Conservation (phyloP, 768 basidiomycete genomes). For the Termitomyces sp. region DNA sequence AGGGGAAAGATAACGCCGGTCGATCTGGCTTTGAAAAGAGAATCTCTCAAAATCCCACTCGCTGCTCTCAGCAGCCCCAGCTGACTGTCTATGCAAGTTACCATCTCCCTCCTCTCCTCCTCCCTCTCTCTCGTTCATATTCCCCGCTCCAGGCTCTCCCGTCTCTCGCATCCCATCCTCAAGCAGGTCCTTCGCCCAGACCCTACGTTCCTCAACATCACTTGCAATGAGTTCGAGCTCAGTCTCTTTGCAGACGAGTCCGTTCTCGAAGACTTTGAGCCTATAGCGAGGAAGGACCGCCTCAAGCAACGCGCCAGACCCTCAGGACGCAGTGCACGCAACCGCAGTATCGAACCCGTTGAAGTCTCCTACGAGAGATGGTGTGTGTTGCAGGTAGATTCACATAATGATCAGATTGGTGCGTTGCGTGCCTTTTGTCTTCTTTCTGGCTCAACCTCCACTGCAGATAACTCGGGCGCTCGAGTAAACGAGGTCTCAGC, state of each 20-base stretch:
- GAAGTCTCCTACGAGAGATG: conserved; percentile 72
- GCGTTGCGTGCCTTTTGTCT: conserved; percentile 15
- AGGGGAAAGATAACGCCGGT: conserved; percentile 10
- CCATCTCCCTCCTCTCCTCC: conserved; percentile 68
- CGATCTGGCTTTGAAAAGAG: conserved; percentile 1
- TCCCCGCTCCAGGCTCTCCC: conserved; percentile 60
- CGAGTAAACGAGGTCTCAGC: conserved; percentile 74
- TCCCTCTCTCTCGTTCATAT: conserved; percentile 71
- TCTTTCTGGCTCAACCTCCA: not conserved
- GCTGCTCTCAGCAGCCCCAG: not conserved
- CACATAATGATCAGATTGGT: conserved; percentile 70
- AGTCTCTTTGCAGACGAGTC: conserved; percentile 63
- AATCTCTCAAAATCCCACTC: not conserved
- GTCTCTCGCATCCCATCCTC: conserved; percentile 56
- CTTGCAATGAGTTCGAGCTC: conserved; percentile 77
- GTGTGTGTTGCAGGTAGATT: conserved; percentile 79
- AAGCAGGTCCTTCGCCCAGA: conserved; percentile 63
- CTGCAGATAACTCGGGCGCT: conserved; percentile 60
- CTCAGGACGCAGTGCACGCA: conserved; percentile 16
- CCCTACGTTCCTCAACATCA: conserved; percentile 68
- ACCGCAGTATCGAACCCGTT: conserved; percentile 40
- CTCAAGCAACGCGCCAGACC: conserved; percentile 37
- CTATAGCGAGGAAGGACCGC: conserved; percentile 53
- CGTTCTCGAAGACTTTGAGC: conserved; percentile 53
- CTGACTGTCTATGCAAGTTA: conserved; percentile 33